Conservation (phyloP, 129 eudicot genomes). For the Pittosporum tobira region DNA sequence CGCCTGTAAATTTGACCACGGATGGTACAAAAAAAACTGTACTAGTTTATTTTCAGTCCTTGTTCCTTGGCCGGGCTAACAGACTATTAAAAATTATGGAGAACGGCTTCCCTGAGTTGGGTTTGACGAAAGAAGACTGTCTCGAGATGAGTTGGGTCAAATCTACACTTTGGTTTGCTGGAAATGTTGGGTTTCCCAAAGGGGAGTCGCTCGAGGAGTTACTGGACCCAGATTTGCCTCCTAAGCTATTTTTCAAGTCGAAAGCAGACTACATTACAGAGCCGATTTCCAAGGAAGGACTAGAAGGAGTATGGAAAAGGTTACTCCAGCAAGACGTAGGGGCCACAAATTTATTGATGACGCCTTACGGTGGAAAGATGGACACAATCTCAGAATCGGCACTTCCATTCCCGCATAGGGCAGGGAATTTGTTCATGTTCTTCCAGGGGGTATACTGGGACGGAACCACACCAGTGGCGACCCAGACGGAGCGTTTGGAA, state of each 20-base stretch:
- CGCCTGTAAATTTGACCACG: too few species aligned
- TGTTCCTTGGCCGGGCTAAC: background rate
- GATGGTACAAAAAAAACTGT: too few species aligned
- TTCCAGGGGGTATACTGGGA: conserved; percentile 3
- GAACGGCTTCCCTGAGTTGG: conserved; percentile 11
- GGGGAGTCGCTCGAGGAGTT: too few species aligned
- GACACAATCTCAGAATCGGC: background rate
- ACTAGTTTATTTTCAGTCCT: background rate
- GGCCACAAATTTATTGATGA: too few species aligned
- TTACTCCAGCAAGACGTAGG: background rate
- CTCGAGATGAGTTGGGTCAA: too few species aligned
- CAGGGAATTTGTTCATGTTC: conserved; percentile 13
- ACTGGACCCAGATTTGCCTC: too few species aligned
- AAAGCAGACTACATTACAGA: conserved; percentile 13
- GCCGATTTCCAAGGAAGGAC: conserved; percentile 3
- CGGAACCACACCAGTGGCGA: background rate
- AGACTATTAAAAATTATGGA: too few species aligned
- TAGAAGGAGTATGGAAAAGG: conserved; percentile 2
- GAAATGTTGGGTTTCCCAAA: too few species aligned
- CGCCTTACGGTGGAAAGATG: conserved; percentile 23
- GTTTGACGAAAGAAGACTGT: too few species aligned
- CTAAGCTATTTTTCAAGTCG: background rate
- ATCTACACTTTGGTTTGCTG: too few species aligned
- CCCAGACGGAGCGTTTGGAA: background rate
- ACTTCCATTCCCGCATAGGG: too few species aligned